phyloP scores from a whole-genome alignment of 805 yeast genomes.

The Candida gorgasii region DNA sequence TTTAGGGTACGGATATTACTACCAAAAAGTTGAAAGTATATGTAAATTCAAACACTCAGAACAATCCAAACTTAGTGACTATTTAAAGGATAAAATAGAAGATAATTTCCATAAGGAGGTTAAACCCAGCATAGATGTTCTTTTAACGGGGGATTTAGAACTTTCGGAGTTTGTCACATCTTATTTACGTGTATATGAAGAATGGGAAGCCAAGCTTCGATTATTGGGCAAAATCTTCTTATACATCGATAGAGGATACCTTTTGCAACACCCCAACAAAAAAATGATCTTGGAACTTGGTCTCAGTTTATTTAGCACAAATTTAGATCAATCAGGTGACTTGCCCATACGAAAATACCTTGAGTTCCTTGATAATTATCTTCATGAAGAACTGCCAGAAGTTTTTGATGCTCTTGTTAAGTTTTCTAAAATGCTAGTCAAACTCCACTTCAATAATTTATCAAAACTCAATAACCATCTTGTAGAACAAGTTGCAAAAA shows the following conservation, averaged over 20 bases:
- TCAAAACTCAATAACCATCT: conserved; percentile 17
- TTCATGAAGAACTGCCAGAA: conserved; percentile 4
- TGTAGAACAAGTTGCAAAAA: conserved; percentile 13
- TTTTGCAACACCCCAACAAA: conserved; percentile 32
- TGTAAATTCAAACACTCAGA: conserved; percentile 34
- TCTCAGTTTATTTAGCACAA: conserved; percentile 20
- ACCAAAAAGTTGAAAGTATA: conserved; percentile 30
- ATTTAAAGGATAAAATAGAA: conserved; percentile 22
- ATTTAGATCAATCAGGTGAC: conserved; percentile 11
- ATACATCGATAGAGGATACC: conserved; percentile 37
- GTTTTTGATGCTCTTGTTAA: conserved; percentile 10
- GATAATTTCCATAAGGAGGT: conserved; percentile 15
- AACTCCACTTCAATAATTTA: conserved; percentile 20
- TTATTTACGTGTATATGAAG: conserved; percentile 18
- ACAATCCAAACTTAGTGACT: conserved; percentile 27
- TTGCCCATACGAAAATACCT: conserved; percentile 14
- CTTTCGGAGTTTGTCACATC: conserved; percentile 7
- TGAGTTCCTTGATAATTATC: conserved; percentile 8
- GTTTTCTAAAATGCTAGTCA: conserved; percentile 21
- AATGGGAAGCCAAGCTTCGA: conserved; percentile 27
- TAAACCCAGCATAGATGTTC: conserved; percentile 10
- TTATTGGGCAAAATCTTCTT: conserved; percentile 32
- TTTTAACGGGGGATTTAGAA: conserved; percentile 7
- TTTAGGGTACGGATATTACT: conserved; percentile 26
- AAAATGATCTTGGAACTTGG: conserved; percentile 28